These are phyloP conservation scores for Ceriops zippeliana DNA, from an alignment of 345 rosid genomes.

Conservation along the genomic window DNA sequence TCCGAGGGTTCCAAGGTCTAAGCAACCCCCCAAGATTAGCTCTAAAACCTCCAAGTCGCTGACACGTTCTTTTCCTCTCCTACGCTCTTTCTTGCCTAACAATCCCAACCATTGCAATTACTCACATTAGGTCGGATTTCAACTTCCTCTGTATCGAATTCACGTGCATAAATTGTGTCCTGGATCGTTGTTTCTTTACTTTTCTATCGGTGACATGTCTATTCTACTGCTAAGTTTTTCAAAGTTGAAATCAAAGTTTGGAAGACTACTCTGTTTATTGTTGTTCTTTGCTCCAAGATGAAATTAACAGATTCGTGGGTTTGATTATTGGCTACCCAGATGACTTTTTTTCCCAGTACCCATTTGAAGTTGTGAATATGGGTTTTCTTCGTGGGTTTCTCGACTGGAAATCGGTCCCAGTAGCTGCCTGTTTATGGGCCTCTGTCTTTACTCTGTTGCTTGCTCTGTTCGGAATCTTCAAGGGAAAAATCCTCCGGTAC, in stretches of 20 bases:
- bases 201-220: conserved; percentile 56
- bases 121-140: conserved; percentile 56
- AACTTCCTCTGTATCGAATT: conserved; percentile 31
- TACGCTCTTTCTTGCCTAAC: conserved; percentile 8
- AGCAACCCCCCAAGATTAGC: conserved; percentile 50
- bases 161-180: conserved; percentile 25
- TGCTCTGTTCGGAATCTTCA: conserved; percentile 36
- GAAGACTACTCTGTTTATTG: conserved; percentile 26
- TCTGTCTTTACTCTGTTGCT: conserved; percentile 41
- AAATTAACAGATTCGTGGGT: conserved; percentile 36
- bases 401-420: conserved; percentile 29
- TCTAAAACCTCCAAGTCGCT: conserved; percentile 41
- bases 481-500: conserved; percentile 40
- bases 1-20: conserved; percentile 50
- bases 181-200: conserved; percentile 18
- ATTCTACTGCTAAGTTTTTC: conserved; percentile 36
- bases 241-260: conserved; percentile 35
- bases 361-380: conserved; percentile 34
- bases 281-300: conserved; percentile 36
- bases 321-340: conserved; percentile 31
- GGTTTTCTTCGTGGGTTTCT: conserved; percentile 26
- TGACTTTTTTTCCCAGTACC: conserved; percentile 18
- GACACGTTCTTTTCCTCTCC: conserved; percentile 65
- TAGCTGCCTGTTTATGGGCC: conserved; percentile 39
- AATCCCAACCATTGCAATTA: conserved; percentile 14